Evolutionary conservation across 352 stramenopile species (phyloP).

Genomic region (Aphanomyces euteiches): DNA sequence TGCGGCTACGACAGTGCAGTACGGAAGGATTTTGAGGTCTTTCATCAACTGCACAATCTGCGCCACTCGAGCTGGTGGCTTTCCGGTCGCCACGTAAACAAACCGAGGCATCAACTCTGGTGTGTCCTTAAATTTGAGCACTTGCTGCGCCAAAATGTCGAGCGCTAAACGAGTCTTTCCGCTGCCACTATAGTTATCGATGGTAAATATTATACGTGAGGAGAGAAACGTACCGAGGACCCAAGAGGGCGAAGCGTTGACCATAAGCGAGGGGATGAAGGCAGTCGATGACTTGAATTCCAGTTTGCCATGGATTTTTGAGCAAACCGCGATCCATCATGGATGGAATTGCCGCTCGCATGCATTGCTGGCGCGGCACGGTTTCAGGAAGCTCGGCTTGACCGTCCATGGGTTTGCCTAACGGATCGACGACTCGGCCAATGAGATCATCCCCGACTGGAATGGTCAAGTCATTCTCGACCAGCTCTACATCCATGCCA

Average conservation of each 20-base stretch:
- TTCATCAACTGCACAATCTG: constrained; percentile 60
- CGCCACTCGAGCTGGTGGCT: constrained; percentile 51
- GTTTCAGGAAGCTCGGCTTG: constrained; percentile 44
- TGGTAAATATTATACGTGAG: not conserved
- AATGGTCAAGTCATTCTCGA: constrained; percentile 50
- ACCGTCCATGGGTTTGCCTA: constrained; percentile 42
- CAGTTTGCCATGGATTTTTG: constrained; percentile 53
- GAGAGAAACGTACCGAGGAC: constrained; percentile 41
- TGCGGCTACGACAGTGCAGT: constrained; percentile 67
- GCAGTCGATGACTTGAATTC: constrained; percentile 69
- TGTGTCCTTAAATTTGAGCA: constrained; percentile 34
- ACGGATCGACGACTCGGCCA: constrained; percentile 48
- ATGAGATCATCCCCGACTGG: constrained; percentile 46
- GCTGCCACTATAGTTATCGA: constrained; percentile 26
- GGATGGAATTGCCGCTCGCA: constrained; percentile 49
- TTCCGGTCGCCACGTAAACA: constrained; percentile 72
- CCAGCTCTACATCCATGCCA: constrained; percentile 59
- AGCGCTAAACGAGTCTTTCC: constrained; percentile 69
- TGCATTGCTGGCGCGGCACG: constrained; percentile 41
- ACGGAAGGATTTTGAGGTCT: constrained; percentile 39
- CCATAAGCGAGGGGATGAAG: constrained; percentile 68
- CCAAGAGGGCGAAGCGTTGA: constrained; percentile 62
- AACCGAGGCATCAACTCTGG: constrained; percentile 48
- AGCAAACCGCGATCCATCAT: constrained; percentile 57
- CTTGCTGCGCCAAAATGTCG: constrained; percentile 62